Percentiles rank a stretch among this genome's conserved stretches.
These are phyloP conservation scores for Zasmidium citrigriseum DNA, from an alignment of 2,329 filamentous ascomycete genomes.

Conservation along the genomic window DNA sequence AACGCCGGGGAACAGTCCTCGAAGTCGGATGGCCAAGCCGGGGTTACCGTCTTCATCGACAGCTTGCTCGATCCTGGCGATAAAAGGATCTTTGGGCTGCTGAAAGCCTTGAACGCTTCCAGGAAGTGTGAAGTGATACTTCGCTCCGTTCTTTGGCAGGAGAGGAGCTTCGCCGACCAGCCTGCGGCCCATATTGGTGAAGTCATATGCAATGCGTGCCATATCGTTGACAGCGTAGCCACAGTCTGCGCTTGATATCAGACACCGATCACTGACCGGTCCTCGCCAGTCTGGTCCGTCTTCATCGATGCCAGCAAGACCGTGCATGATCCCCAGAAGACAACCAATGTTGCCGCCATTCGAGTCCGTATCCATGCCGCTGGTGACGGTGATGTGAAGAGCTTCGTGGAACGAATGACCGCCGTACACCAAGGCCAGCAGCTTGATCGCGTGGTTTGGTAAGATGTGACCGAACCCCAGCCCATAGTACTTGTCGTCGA, in stretches of 20 bases:
- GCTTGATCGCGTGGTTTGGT: slow-evolving; percentile 3
- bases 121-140: neutral
- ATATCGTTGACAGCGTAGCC: slow-evolving; percentile 5
- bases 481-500: slow-evolving; percentile 1
- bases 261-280: neutral
- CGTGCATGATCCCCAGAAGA: slow-evolving; percentile 7
- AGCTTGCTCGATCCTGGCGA: neutral
- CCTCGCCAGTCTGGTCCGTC: slow-evolving; percentile 2
- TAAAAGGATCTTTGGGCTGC: neutral
- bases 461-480: slow-evolving; percentile 3
- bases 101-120: neutral
- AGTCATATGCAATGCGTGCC: slow-evolving; percentile 3
- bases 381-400: slow-evolving; percentile 3
- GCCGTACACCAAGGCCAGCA: slow-evolving; percentile 3
- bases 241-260: slow-evolving; percentile 1
- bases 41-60: neutral
- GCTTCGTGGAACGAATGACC: slow-evolving; percentile 3
- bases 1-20: neutral
- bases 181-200: neutral
- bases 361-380: slow-evolving; percentile 6
- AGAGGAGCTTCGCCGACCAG: neutral
- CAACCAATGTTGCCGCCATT: slow-evolving; percentile 4
- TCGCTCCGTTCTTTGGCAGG: neutral
- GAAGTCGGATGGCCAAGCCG: neutral
- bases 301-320: neutral